Evolutionary conservation across 768 basidiomycete genomes (phyloP).

Genomic region (Trametes meyenii): DNA sequence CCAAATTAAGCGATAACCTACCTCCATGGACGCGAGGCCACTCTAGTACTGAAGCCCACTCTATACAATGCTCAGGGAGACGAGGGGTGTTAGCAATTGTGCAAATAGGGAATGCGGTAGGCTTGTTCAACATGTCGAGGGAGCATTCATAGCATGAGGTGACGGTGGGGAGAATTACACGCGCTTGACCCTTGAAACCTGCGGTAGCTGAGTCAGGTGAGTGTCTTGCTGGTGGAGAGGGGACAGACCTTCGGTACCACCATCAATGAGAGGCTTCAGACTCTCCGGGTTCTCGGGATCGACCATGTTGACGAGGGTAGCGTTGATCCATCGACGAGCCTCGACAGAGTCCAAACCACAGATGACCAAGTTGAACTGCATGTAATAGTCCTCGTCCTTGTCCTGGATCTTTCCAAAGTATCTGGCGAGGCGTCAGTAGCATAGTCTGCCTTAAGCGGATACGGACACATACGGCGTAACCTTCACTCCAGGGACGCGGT

Average conservation of each 20-base stretch:
- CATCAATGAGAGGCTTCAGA: slow-evolving; percentile 95
- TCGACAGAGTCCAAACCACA: slow-evolving; percentile 98
- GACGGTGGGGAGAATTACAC: slow-evolving; percentile 93
- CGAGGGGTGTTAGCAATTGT: slow-evolving; percentile 99
- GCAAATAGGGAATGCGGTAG: slow-evolving; percentile 95
- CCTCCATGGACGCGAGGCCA: slow-evolving; percentile 96
- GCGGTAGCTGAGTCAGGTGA: neutral
- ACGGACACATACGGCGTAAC: slow-evolving; percentile 82
- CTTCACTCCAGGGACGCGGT: slow-evolving; percentile 91
- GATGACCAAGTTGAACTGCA: slow-evolving; percentile 96
- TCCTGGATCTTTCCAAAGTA: slow-evolving; percentile 99
- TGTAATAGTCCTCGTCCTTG: slow-evolving; percentile 92
- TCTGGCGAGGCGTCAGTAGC: slow-evolving; percentile 42
- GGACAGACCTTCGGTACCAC: slow-evolving; percentile 89
- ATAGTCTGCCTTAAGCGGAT: slow-evolving; percentile 1
- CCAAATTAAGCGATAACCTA: slow-evolving; percentile 35
- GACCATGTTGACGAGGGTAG: slow-evolving; percentile 92
- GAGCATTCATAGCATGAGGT: slow-evolving; percentile 98
- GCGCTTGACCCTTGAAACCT: slow-evolving; percentile 99
- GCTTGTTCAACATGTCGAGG: slow-evolving; percentile 97
- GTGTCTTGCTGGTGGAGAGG: neutral
- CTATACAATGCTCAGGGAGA: slow-evolving; percentile 97
- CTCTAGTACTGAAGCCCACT: slow-evolving; percentile 98
- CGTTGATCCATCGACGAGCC: slow-evolving; percentile 98
- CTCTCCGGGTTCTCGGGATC: slow-evolving; percentile 93